Conservation (phyloP, 2,329 filamentous ascomycete species). For the Geoglossum cookeanum region DNA sequence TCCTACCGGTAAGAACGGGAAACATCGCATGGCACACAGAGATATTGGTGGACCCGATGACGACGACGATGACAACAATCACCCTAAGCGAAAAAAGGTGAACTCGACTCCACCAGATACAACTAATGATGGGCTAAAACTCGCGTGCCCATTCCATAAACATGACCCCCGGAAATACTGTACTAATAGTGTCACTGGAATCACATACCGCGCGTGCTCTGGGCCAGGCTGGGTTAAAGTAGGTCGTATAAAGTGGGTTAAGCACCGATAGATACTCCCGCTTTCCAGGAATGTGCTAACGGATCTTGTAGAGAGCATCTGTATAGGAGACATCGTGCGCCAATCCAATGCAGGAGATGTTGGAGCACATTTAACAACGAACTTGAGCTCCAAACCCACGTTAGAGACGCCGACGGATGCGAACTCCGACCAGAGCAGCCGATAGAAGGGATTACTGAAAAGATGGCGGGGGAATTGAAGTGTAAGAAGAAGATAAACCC, state of each 20-base stretch:
- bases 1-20: not conserved
- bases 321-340: not conserved
- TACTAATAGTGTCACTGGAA: too few relatives aligned
- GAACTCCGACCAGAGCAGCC: not conserved
- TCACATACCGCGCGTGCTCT: not conserved
- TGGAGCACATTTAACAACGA: not conserved
- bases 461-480: not conserved
- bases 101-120: not conserved
- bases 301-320: not conserved
- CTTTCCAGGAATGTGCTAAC: not conserved
- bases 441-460: not conserved
- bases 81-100: not conserved
- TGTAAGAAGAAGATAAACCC: not conserved
- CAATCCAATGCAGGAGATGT: not conserved
- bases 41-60: not conserved
- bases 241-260: not conserved
- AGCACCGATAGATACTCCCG: not conserved
- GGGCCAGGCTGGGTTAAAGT: not conserved
- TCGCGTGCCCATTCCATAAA: not conserved
- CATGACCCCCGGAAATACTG: not conserved
- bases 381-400: not conserved
- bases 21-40: not conserved
- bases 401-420: not conserved
- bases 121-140: not conserved
- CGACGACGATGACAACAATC: not conserved